Percentiles rank a stretch among this genome's conserved stretches.
These are phyloP conservation scores for Xenoacremonium recifei DNA, from an alignment of 2,329 filamentous ascomycete species.

Conservation along the genomic window DNA sequence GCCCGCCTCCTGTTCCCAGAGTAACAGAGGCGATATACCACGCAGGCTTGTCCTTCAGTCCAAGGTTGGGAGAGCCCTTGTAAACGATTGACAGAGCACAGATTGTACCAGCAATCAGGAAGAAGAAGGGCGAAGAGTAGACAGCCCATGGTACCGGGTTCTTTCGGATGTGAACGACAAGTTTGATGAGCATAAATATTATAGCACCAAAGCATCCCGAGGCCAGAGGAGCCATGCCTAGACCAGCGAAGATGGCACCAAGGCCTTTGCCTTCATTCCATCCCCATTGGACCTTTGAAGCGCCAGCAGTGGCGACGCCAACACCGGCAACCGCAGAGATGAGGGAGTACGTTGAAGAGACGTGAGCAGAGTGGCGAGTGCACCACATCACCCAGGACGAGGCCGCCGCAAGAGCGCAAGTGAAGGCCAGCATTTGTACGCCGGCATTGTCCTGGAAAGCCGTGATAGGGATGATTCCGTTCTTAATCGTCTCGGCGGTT, in stretches of 20 bases:
- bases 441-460: slow-evolving; percentile 61
- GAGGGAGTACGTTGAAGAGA: slow-evolving; percentile 71
- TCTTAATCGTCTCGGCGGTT: slow-evolving; percentile 77
- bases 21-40: slow-evolving; percentile 68
- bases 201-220: slow-evolving; percentile 62
- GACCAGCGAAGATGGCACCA: slow-evolving; percentile 69
- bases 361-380: slow-evolving; percentile 69
- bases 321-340: slow-evolving; percentile 68
- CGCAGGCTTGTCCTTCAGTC: slow-evolving; percentile 48
- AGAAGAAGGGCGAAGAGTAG: slow-evolving; percentile 72
- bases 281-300: slow-evolving; percentile 62
- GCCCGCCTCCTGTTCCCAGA: slow-evolving; percentile 60
- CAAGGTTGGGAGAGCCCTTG: slow-evolving; percentile 65
- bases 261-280: slow-evolving; percentile 69
- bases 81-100: slow-evolving; percentile 78
- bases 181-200: slow-evolving; percentile 66
- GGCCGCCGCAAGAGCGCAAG: slow-evolving; percentile 62
- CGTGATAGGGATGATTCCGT: slow-evolving; percentile 64
- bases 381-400: slow-evolving; percentile 80
- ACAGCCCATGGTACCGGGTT: slow-evolving; percentile 73
- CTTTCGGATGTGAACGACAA: slow-evolving; percentile 67
- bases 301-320: slow-evolving; percentile 65
- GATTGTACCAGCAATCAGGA: slow-evolving; percentile 71
- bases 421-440: slow-evolving; percentile 67
- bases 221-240: slow-evolving; percentile 69